Conservation (phyloP, 2,329 filamentous ascomycete species). For the Fusarium camptoceras region DNA sequence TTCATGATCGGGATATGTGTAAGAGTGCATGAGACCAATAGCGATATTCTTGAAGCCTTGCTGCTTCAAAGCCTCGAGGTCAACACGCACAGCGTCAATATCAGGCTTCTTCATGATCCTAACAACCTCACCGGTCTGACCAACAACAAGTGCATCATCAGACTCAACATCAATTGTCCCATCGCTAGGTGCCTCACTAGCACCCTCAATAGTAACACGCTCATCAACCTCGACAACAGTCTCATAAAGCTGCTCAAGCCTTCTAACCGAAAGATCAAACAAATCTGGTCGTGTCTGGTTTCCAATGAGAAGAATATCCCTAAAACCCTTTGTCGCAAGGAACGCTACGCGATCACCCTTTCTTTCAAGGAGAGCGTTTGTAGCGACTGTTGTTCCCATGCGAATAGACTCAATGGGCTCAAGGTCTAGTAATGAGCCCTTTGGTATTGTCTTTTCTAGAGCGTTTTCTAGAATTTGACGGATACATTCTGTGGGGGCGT, state of each 20-base stretch:
- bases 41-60: constrained; percentile 64
- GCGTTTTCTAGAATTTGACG: constrained; percentile 58
- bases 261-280: constrained; percentile 77
- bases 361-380: constrained; percentile 79
- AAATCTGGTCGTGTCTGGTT: constrained; percentile 80
- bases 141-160: constrained; percentile 71
- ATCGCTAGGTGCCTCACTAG: constrained; percentile 73
- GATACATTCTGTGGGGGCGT: constrained; percentile 80
- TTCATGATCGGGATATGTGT: constrained; percentile 70
- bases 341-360: constrained; percentile 79
- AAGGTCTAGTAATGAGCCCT: constrained; percentile 51
- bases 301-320: constrained; percentile 77
- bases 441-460: constrained; percentile 49
- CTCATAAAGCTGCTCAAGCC: constrained; percentile 76
- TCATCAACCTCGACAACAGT: constrained; percentile 80
- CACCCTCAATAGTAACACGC: constrained; percentile 78
- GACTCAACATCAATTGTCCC: constrained; percentile 59
- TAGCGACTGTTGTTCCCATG: constrained; percentile 85
- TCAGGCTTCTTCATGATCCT: constrained; percentile 72
- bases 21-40: constrained; percentile 80
- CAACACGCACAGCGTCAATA: constrained; percentile 62
- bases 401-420: constrained; percentile 71
- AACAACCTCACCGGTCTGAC: constrained; percentile 75
- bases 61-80: constrained; percentile 70
- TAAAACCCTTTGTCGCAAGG: constrained; percentile 78